These are phyloP conservation scores for Crucibulum laeve DNA, from an alignment of 768 basidiomycete genomes.

Conservation along the genomic window DNA sequence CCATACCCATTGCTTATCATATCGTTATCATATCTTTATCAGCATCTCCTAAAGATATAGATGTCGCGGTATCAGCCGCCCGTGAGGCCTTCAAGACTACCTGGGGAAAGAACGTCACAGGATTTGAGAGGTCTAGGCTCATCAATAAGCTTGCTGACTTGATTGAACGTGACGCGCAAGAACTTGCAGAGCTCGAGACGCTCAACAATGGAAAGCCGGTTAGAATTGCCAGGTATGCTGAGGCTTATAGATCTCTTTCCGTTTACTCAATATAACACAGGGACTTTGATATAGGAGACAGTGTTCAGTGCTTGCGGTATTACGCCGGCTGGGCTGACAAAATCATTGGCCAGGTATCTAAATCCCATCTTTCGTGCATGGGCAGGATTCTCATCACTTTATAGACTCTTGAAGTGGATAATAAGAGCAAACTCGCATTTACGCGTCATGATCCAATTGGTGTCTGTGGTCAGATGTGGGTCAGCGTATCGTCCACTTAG, in stretches of 20 bases:
- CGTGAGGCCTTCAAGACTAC: conserved; percentile 77
- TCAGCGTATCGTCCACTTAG: conserved; percentile 1
- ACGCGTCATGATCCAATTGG: conserved; percentile 89
- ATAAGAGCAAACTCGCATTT: conserved; percentile 77
- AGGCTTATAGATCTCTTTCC: not conserved
- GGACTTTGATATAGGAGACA: conserved; percentile 80
- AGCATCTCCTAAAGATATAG: conserved; percentile 76
- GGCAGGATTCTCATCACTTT: conserved; percentile 2
- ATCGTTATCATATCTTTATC: conserved; percentile 1
- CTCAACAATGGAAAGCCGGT: conserved; percentile 94
- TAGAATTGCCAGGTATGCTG: conserved; percentile 34
- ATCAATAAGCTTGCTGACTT: conserved; percentile 86
- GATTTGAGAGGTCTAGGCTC: conserved; percentile 74
- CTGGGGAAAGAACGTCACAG: conserved; percentile 89
- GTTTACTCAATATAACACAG: conserved; percentile 27
- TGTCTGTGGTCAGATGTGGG: conserved; percentile 90
- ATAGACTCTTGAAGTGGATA: conserved; percentile 77
- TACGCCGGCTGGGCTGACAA: conserved; percentile 98
- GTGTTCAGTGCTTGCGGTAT: conserved; percentile 75
- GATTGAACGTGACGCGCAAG: conserved; percentile 79
- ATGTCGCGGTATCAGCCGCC: conserved; percentile 79
- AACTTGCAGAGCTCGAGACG: conserved; percentile 79
- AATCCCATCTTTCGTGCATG: not conserved
- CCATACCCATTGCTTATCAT: not conserved
- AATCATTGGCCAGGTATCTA: conserved; percentile 75